phyloP scores from a whole-genome alignment of 257 asterid species.

The Cinchona pubescens region DNA sequence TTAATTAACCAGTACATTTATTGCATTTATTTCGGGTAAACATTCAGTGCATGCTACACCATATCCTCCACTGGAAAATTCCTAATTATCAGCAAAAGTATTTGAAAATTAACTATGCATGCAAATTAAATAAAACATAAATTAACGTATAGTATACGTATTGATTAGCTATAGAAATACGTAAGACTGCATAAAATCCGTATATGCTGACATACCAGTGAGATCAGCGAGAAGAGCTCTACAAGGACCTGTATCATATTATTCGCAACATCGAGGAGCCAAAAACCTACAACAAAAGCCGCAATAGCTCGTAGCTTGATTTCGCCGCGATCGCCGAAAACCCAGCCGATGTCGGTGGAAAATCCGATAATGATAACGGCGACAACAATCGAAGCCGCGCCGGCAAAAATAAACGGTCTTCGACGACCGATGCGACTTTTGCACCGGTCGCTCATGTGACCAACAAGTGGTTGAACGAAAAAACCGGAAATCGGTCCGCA shows the following conservation, averaged over 20 bases:
- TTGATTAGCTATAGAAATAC: neutral
- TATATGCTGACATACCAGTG: constrained; percentile 47
- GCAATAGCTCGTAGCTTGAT: constrained; percentile 54
- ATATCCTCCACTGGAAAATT: no score
- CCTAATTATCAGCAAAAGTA: neutral
- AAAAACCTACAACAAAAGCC: constrained; percentile 68
- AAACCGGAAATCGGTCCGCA: constrained; percentile 89
- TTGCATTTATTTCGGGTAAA: neutral
- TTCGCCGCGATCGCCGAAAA: constrained; percentile 56
- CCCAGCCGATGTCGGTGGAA: constrained; percentile 77
- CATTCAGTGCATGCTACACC: neutral
- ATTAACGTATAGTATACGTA: neutral
- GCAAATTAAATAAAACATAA: neutral
- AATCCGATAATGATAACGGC: constrained; percentile 63
- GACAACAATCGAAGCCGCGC: constrained; percentile 57
- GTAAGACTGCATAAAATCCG: no score
- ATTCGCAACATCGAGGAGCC: constrained; percentile 86
- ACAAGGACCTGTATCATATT: constrained; percentile 86
- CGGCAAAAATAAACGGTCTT: constrained; percentile 68
- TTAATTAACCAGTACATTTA: neutral
- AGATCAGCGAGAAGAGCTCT: constrained; percentile 90
- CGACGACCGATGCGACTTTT: constrained; percentile 75
- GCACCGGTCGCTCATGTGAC: constrained; percentile 69
- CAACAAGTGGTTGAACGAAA: constrained; percentile 81
- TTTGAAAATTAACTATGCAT: neutral